Percentiles rank a stretch among this genome's conserved stretches.
Evolutionary conservation across 2,329 filamentous ascomycete species (phyloP).

Genomic region (Bretziella fagacearum): DNA sequence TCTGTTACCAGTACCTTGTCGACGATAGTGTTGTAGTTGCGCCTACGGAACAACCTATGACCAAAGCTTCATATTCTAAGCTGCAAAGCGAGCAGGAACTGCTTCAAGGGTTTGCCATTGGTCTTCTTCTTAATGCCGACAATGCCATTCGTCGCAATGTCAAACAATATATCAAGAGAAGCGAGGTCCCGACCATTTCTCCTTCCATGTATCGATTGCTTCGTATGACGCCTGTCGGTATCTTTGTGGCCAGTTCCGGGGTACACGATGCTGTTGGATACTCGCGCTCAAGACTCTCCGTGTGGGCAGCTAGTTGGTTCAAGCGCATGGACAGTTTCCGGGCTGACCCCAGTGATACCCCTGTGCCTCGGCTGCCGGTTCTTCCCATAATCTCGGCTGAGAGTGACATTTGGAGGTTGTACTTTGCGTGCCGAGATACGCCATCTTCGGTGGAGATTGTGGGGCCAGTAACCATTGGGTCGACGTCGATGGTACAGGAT

Average conservation of each 20-base stretch:
- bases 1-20: conserved; percentile 12
- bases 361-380: conserved; percentile 5
- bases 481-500: conserved; percentile 12
- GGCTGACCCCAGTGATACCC: not conserved
- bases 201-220: conserved; percentile 10
- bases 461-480: conserved; percentile 11
- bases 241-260: conserved; percentile 8
- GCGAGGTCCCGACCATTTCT: conserved; percentile 2
- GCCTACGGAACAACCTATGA: not conserved
- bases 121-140: conserved; percentile 3
- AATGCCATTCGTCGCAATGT: not conserved
- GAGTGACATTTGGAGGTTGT: conserved; percentile 10
- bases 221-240: conserved; percentile 7
- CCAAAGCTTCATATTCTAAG: not conserved
- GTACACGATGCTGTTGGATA: conserved; percentile 4
- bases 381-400: conserved; percentile 12
- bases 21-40: conserved; percentile 4
- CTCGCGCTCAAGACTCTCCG: conserved; percentile 7
- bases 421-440: conserved; percentile 12
- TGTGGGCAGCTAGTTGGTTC: conserved; percentile 13
- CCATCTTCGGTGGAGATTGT: conserved; percentile 2
- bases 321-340: conserved; percentile 11
- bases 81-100: conserved; percentile 9
- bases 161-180: conserved; percentile 5
- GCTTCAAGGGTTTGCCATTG: conserved; percentile 6